These are phyloP conservation scores for Suillus variegatus DNA, from an alignment of 768 basidiomycete genomes.

Conservation along the genomic window DNA sequence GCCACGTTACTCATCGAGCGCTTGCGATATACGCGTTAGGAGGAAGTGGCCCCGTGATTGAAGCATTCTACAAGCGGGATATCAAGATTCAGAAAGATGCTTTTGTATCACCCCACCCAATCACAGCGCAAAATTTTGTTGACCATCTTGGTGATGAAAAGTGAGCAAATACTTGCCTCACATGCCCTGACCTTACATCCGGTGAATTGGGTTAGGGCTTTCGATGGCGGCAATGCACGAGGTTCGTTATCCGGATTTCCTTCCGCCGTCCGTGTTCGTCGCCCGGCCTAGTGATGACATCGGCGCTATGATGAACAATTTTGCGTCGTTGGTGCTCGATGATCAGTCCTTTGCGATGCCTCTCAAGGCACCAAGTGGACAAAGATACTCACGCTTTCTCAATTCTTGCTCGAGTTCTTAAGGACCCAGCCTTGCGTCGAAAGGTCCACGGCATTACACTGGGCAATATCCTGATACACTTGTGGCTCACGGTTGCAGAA, in stretches of 20 bases:
- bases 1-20: slow-evolving; percentile 32
- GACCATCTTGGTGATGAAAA: slow-evolving; percentile 28
- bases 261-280: slow-evolving; percentile 15
- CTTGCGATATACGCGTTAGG: slow-evolving; percentile 33
- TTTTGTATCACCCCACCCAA: slow-evolving; percentile 25
- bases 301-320: slow-evolving; percentile 1
- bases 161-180: slow-evolving; percentile 14
- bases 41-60: slow-evolving; percentile 23
- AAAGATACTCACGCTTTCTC: slow-evolving; percentile 40
- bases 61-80: slow-evolving; percentile 29
- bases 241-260: slow-evolving; percentile 40
- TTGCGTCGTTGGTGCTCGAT: slow-evolving; percentile 16
- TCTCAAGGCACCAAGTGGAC: slow-evolving; percentile 6
- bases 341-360: neutral
- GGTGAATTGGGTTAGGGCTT: slow-evolving; percentile 20
- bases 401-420: slow-evolving; percentile 52
- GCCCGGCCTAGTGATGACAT: neutral
- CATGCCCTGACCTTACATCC: neutral
- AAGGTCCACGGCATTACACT: slow-evolving; percentile 16
- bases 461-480: slow-evolving; percentile 19
- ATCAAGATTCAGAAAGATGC: slow-evolving; percentile 20
- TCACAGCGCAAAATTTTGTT: slow-evolving; percentile 26
- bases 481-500: neutral
- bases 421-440: slow-evolving; percentile 39
- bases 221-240: slow-evolving; percentile 25